Evolutionary conservation across 2,329 filamentous ascomycete species (phyloP), one percentile per base, ranked within the genome.

Genomic region (Sporothrix brasiliensis): DNA sequence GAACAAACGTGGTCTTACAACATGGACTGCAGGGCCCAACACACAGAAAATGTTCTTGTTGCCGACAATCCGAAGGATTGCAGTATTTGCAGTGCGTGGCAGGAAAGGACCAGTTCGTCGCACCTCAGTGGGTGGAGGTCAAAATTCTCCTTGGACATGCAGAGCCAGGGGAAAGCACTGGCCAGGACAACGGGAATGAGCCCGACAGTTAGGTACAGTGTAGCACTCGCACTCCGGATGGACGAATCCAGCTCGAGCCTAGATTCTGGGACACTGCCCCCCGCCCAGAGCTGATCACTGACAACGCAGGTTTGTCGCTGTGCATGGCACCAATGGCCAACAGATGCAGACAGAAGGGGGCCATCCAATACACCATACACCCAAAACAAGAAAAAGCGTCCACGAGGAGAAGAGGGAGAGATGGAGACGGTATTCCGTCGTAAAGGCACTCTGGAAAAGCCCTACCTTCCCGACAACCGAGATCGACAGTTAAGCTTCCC

Each of bases 401-500:
- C 34, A 34, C 4, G 47, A 50, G 30, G 44, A 50, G 41, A 44
- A 27, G 39, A 44, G 11, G n/a, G 7, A 24, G n/a, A 21, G 10
- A 53, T 10, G 9, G 24, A 24, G 34, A 11, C 6, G 16, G 10
- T 24, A 39, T 16, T 19, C 47, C 39, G n/a, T 11, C n/a, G n/a
- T 47, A 61, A 47, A 19, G 19, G 5, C 4, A 30, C 19, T 4
- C 13, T 30, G 41, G 5, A 6, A 50, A 7, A 30, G 24, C 24
- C 44, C 61, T 30, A 27, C 24, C 61, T 44, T 16, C 61, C 61
- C 44, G 47, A 27, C 61, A 50, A n/a, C 39, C 61, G n/a, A 30
- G 66, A 68, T 68, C 66, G 66, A 68, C 66, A 58, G 21, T 27
- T 44, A 47, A 67, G 65, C 67, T 49, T 68, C 67, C 67, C 41